Percentiles rank a stretch among this genome's conserved stretches.
phyloP scores from a whole-genome alignment of 164 flowering plant species.

The Vitis labrusca region DNA sequence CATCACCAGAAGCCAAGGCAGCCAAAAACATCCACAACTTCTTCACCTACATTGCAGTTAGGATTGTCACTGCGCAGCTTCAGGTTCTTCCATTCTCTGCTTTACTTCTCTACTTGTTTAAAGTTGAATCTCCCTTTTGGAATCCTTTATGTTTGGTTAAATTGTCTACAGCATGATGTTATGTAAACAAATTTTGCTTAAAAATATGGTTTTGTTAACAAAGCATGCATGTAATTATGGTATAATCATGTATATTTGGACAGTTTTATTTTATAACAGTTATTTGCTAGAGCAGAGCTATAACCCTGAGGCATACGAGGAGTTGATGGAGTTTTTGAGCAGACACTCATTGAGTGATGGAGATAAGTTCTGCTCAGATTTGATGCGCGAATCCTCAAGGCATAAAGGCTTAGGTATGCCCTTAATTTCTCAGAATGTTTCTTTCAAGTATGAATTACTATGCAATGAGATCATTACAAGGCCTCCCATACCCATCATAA shows the following conservation, averaged over 20 bases:
- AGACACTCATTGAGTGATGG: conserved; percentile 75
- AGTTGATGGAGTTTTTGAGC: conserved; percentile 65
- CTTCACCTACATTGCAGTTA: conserved; percentile 86
- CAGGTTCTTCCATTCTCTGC: conserved; percentile 42
- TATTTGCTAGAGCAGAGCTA: conserved; percentile 69
- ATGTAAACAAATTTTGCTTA: no score
- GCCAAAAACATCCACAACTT: conserved; percentile 75
- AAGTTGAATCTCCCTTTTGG: neutral
- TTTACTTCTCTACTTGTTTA: neutral
- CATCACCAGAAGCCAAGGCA: conserved; percentile 90
- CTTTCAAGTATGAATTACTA: no score
- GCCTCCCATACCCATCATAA: no score
- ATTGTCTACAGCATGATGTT: no score
- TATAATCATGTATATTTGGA: neutral
- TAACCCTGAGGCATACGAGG: conserved; percentile 75
- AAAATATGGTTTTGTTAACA: neutral
- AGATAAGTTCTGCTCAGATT: conserved; percentile 67
- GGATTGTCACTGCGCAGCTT: conserved; percentile 80
- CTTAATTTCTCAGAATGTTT: neutral
- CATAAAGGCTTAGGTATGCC: conserved; percentile 68
- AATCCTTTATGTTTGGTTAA: no score
- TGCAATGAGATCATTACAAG: no score
- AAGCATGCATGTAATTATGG: neutral
- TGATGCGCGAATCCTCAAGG: conserved; percentile 82
- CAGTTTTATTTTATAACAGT: conserved; percentile 12